Evolutionary conservation across 2,329 filamentous ascomycete genomes (phyloP), one percentile per base, ranked within the genome.

Genomic region (Cladophialophora bantiana): DNA sequence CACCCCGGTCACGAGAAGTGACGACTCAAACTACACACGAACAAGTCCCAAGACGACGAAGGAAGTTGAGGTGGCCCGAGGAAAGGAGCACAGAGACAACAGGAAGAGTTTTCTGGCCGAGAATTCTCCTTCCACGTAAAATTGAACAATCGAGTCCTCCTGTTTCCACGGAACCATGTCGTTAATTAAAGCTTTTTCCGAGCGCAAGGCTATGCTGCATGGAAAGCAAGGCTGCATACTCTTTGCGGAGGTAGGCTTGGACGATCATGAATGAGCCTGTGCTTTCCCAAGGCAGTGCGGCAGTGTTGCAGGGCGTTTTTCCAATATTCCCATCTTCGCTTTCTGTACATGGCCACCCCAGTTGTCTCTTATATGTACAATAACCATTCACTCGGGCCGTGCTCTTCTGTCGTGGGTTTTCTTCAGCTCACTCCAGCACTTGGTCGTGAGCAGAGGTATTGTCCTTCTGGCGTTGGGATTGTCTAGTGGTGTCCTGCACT

Each of bases 401-500:
- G n/a, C 60, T 42, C 48, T 70, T 50, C 34, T 60, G 48, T 36
- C 42, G 42, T 52, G 60, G 20, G 56, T 38, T 38, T 57, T 48
- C 60, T 59, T 52, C 20, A 56, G 65, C 67, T 62, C 70, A 68
- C 64, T 67, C 70, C 70, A 71, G 70, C 70, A 68, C 70, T 71
- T 71, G 70, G 70, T 71, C 56, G 66, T 64, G 68, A 62, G 65
- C 59, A 61, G 52, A 38, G 50, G 60, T 26, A 31, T 20, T 52
- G 13, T 31, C 61, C 20, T 48, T 60, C 18, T 66, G 40, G 38
- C 56, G 31, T 13, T 13, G 20, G 35, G 13, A 48, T 64, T 55
- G 59, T 45, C 34, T 53, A 69, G 59, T 70, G 65, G 59, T 73
- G 69, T 32, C 59, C 52, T n/a, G 82, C 9, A 76, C 74, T 3